Base-by-base conservation (phyloP, 164 flowering plant genomes). In the Dillenia suffruticosa region DNA sequence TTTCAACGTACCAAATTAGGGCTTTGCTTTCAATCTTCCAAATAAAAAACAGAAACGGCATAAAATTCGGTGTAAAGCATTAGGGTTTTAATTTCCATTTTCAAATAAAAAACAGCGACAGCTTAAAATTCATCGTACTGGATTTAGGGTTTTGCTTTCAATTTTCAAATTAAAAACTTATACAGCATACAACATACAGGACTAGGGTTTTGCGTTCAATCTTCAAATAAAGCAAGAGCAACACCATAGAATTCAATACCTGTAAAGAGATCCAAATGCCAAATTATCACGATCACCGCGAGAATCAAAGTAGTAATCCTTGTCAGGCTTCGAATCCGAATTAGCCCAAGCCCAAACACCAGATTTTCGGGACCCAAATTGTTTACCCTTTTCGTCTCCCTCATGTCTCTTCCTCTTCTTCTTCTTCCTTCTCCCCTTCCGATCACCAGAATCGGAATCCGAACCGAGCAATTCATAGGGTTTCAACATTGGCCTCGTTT, bases 301-400 rank as follows among this genome's bases (percentile, higher is more conserved):
- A 68, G 91, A 77, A 79, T 94, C 98, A 44, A 94, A 76, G 77
- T 79, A 85, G 70, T 91, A 94, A 52, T 84, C 95, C 61, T 90
- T 93, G 2, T 77, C 54, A 17, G 67, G 65, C 32, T 68, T 57
- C 24, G 52, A 15, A 32, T 72, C 74, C 7, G 74, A 70, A 14
- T 62, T 65, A 22, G 71, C 84, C 92, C 92, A 87, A 53, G 75
- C 74, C 9, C 66, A 61, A 60, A 82, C 84, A 12, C 68, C 69
- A 1, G 88, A 67, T 61, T 83, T 86, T 46, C 89, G 72, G 8
- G 74, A 70, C n/a, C 62, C 65, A 50, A 51, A 63, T 9, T 61
- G 68, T 19, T 63, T 58, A 16, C 15, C 70, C 14, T 49, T 54
- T 9, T 57, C 57, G 49, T 51, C 76, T 24, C 64, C 58, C 10